phyloP scores from a whole-genome alignment of 176 grass and related monocot genomes.

The Thinopyrum elongatum region DNA sequence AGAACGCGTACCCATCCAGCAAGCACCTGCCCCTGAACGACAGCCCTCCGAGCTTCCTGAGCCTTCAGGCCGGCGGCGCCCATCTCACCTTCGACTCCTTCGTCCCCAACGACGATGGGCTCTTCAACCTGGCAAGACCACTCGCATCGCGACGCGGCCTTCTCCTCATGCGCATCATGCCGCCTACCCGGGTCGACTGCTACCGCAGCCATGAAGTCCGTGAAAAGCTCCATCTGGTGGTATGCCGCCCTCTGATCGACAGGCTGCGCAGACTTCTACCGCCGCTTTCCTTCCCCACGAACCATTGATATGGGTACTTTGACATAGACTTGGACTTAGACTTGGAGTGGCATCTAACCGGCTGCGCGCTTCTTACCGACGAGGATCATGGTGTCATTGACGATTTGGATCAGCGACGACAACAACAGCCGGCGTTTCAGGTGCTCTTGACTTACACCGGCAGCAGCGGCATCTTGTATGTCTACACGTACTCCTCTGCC shows the following conservation, averaged over 20 bases:
- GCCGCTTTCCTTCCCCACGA: not conserved
- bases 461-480: not conserved
- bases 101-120: not conserved
- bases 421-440: not conserved
- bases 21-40: not conserved
- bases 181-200: not conserved
- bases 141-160: not conserved
- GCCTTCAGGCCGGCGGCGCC: not conserved
- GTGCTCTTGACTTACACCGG: not conserved
- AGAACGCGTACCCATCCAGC: not conserved
- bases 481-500: not conserved
- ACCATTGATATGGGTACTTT: not conserved
- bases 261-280: not conserved
- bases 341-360: not conserved
- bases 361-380: not conserved
- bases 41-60: not conserved
- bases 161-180: not conserved
- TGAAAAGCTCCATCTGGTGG: not conserved
- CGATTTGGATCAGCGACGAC: not conserved
- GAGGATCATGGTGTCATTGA: not conserved
- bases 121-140: not conserved
- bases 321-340: too few species aligned
- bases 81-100: not conserved
- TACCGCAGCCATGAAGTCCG: not conserved
- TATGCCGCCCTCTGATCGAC: not conserved